phyloP scores from a whole-genome alignment of 768 basidiomycete species.

The Phaeotremella fagi region DNA sequence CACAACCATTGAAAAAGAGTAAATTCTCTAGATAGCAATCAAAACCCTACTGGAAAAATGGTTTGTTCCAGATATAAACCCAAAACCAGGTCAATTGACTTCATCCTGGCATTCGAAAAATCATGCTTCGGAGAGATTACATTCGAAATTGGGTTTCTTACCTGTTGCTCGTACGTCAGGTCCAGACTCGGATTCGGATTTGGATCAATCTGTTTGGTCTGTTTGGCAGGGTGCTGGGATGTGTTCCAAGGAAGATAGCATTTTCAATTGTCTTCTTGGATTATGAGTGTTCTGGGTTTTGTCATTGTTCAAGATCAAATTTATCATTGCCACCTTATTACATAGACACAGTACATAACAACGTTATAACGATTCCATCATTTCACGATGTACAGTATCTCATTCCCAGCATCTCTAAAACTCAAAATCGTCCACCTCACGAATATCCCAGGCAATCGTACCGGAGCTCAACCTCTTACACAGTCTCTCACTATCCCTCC shows the following conservation, averaged over 20 bases:
- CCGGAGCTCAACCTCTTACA: too few species aligned
- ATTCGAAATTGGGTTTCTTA: neutral
- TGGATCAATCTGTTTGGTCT: neutral
- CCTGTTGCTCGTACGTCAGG: neutral
- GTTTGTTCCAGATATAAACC: neutral
- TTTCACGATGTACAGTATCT: too few species aligned
- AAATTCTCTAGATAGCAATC: neutral
- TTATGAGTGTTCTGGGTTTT: too few species aligned
- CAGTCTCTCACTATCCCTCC: too few species aligned
- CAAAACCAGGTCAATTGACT: neutral
- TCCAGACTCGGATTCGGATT: neutral
- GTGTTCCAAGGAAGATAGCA: neutral
- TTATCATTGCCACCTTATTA: too few species aligned
- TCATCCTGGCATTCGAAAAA: neutral
- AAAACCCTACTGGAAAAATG: neutral
- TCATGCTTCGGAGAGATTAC: neutral
- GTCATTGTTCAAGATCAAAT: too few species aligned
- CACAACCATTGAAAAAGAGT: neutral
- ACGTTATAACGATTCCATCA: too few species aligned
- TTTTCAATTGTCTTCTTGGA: neutral
- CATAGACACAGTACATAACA: too few species aligned
- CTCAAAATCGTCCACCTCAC: too few species aligned
- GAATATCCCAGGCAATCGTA: too few species aligned
- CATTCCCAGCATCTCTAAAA: too few species aligned
- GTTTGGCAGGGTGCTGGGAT: neutral